Conservation (phyloP, 2,329 filamentous ascomycete genomes). For the Gremmenia infestans region DNA sequence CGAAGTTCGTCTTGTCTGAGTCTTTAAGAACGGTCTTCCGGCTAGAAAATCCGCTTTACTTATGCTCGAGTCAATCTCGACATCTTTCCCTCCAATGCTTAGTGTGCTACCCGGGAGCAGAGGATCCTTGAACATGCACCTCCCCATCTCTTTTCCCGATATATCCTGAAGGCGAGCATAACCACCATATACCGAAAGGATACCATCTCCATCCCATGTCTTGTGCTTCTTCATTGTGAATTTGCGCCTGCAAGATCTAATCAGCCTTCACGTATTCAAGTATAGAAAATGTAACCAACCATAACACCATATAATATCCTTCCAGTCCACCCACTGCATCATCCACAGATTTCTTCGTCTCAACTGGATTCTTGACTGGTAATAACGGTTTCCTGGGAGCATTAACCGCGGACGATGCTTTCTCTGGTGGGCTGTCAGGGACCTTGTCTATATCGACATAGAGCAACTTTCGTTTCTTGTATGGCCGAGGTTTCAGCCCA, state of each 20-base stretch:
- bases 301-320: conserved; percentile 32
- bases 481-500: conserved; percentile 15
- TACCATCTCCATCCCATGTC: conserved; percentile 70
- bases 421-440: conserved; percentile 10
- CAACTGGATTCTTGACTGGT: conserved; percentile 22
- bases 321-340: conserved; percentile 12
- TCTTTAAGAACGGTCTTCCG: conserved; percentile 40
- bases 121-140: conserved; percentile 47
- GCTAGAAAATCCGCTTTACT: conserved; percentile 53
- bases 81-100: conserved; percentile 60
- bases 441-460: conserved; percentile 24
- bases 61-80: conserved; percentile 61
- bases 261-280: conserved; percentile 2
- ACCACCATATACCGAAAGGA: conserved; percentile 52
- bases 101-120: conserved; percentile 56
- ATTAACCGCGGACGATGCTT: conserved; percentile 18
- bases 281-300: conserved; percentile 18
- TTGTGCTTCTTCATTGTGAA: conserved; percentile 69
- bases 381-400: conserved; percentile 30
- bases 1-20: conserved; percentile 11
- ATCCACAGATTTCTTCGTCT: conserved; percentile 11
- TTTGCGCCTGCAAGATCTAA: conserved; percentile 49
- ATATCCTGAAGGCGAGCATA: conserved; percentile 57
- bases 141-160: conserved; percentile 59
- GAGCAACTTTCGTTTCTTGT: conserved; percentile 25